Percentiles rank a stretch among this genome's conserved stretches.
phyloP scores from a whole-genome alignment of 2,329 filamentous ascomycete species.

The Colletotrichum sp. region DNA sequence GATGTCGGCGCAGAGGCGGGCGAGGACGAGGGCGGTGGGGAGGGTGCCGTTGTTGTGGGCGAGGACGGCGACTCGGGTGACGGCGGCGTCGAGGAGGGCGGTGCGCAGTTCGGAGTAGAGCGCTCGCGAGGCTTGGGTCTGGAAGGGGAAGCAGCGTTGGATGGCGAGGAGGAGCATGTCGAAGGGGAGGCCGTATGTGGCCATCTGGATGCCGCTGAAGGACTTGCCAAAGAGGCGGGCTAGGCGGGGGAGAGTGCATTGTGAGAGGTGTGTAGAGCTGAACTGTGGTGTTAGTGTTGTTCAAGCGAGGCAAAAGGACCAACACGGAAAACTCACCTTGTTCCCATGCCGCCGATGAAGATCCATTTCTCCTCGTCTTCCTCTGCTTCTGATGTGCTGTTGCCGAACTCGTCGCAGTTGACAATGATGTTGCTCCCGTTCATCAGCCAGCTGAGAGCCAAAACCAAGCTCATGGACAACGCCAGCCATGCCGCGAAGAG shows the following conservation, averaged over 20 bases:
- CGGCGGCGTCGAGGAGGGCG: slow-evolving; percentile 36
- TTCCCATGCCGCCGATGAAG: slow-evolving; percentile 37
- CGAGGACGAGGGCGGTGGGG: slow-evolving; percentile 37
- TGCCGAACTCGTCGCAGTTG: slow-evolving; percentile 24
- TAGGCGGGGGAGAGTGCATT: slow-evolving; percentile 35
- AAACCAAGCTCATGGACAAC: slow-evolving; percentile 25
- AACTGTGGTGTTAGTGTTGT: neutral
- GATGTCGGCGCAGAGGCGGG: slow-evolving; percentile 41
- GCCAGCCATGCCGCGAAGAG: slow-evolving; percentile 31
- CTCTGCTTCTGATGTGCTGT: slow-evolving; percentile 30
- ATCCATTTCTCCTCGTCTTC: slow-evolving; percentile 36
- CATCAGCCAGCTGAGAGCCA: slow-evolving; percentile 30
- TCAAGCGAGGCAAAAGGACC: neutral
- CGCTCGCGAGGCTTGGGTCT: slow-evolving; percentile 30
- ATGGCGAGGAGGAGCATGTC: slow-evolving; percentile 48
- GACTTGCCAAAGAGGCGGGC: slow-evolving; percentile 39
- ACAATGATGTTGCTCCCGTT: slow-evolving; percentile 29
- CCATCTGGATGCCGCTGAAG: slow-evolving; percentile 55
- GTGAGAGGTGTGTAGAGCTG: slow-evolving; percentile 33
- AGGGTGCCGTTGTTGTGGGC: slow-evolving; percentile 44
- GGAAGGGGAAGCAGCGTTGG: slow-evolving; percentile 34
- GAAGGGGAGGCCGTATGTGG: slow-evolving; percentile 56
- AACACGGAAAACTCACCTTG: slow-evolving; percentile 28
- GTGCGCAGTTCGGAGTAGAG: slow-evolving; percentile 40
- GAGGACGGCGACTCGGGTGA: slow-evolving; percentile 40